These are phyloP conservation scores for Wickerhamiella parazyma DNA, from an alignment of 805 yeast species.

Conservation along the genomic window DNA sequence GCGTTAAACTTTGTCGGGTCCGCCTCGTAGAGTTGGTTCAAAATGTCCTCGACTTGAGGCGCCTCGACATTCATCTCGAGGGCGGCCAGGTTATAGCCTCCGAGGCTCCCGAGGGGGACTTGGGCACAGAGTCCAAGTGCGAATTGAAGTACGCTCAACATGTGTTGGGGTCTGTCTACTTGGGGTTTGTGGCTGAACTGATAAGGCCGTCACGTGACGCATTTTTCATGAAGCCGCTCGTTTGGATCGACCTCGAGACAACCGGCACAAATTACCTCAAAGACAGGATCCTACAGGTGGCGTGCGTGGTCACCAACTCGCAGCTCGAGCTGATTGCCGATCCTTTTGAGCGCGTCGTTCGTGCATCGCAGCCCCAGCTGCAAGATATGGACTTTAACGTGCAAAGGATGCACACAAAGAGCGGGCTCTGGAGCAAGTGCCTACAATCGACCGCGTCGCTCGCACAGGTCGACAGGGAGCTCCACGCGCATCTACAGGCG, in stretches of 20 bases:
- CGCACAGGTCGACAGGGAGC: constrained; percentile 48
- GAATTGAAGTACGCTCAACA: background rate
- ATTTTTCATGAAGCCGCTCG: constrained; percentile 28
- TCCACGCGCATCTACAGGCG: constrained; percentile 45
- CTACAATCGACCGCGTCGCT: constrained; percentile 40
- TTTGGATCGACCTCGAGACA: constrained; percentile 99
- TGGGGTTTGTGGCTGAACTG: background rate
- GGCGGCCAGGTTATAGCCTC: background rate
- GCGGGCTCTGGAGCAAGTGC: constrained; percentile 62
- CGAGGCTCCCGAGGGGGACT: background rate
- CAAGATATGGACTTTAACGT: constrained; percentile 85
- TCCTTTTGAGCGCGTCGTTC: constrained; percentile 74
- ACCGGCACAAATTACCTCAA: constrained; percentile 69
- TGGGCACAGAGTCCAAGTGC: background rate
- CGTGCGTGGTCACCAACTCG: constrained; percentile 82
- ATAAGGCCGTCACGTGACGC: background rate
- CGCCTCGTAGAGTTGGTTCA: background rate
- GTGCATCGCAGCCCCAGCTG: constrained; percentile 45
- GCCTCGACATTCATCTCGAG: background rate
- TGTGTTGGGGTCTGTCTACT: background rate
- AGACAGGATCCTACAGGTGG: constrained; percentile 81
- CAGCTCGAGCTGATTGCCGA: constrained; percentile 52
- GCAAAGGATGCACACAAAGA: constrained; percentile 54
- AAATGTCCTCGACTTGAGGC: background rate
- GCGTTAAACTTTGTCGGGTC: background rate